phyloP scores from a whole-genome alignment of 495 filamentous ascomycete species.

The Hypoxylon lienhwacheense region DNA sequence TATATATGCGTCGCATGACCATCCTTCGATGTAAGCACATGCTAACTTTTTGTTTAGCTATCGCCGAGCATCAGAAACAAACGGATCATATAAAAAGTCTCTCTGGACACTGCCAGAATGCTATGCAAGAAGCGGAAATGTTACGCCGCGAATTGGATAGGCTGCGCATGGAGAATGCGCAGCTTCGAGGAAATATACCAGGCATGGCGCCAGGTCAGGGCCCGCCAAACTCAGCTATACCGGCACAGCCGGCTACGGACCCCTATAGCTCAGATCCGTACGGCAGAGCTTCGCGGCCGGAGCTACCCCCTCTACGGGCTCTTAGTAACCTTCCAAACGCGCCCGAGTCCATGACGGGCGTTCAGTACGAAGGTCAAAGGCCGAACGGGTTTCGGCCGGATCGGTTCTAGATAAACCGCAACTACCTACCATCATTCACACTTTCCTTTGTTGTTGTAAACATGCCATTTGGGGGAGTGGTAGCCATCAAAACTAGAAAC shows the following conservation, averaged over 20 bases:
- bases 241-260: constrained; percentile 39
- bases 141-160: constrained; percentile 51
- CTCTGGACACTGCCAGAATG: constrained; percentile 40
- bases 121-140: constrained; percentile 49
- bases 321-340: constrained; percentile 32
- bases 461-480: constrained; percentile 19
- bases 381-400: constrained; percentile 42
- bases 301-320: constrained; percentile 53
- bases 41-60: constrained; percentile 46
- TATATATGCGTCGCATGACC: constrained; percentile 45
- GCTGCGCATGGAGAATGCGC: constrained; percentile 58
- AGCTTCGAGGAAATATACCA: constrained; percentile 45
- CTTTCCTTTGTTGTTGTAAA: constrained; percentile 29
- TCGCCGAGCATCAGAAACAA: constrained; percentile 56
- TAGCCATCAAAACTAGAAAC: constrained; percentile 26
- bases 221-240: constrained; percentile 17
- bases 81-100: constrained; percentile 42
- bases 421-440: constrained; percentile 13
- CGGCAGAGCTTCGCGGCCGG: constrained; percentile 39
- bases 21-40: neutral
- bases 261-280: constrained; percentile 41
- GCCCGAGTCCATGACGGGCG: constrained; percentile 57
- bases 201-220: constrained; percentile 21
- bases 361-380: constrained; percentile 54
- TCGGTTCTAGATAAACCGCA: constrained; percentile 25